A percentile compares a stretch with the other conserved stretches of the same genome.
phyloP scores from a whole-genome alignment of 1,284 basidiomycete genomes.

The Stygiomarasmius scandens region DNA sequence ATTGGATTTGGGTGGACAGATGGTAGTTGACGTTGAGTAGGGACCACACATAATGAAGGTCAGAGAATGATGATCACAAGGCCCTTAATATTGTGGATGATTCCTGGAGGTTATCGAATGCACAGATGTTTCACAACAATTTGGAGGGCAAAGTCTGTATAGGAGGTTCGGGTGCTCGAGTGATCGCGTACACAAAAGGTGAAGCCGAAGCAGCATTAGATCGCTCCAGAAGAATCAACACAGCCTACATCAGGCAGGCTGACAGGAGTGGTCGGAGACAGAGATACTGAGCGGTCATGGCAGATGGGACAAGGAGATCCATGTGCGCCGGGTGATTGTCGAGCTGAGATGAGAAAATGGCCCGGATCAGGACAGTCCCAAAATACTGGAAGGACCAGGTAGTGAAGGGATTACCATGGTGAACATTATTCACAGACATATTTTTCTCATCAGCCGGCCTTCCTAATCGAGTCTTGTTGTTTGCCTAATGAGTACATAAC shows the following conservation, averaged over 20 bases:
- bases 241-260: background rate
- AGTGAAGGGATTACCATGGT: background rate
- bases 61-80: no score
- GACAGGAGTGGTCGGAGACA: background rate
- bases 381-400: background rate
- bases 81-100: no score
- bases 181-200: no score
- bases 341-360: background rate
- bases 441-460: background rate
- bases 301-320: background rate
- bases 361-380: background rate
- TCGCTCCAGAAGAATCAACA: background rate
- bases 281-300: background rate
- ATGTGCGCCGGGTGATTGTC: no score
- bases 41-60: no score
- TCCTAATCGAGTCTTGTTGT: constrained; percentile 10
- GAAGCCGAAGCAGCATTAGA: no score
- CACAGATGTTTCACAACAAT: no score
- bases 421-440: constrained; percentile 6
- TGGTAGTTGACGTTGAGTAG: no score
- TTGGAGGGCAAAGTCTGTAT: no score
- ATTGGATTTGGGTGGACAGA: no score
- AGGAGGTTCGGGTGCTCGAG: no score
- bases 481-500: constrained; percentile 6
- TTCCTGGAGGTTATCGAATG: no score